These are phyloP conservation scores for Arachis hypogaea DNA, from an alignment of 306 rosid genomes.

Conservation along the genomic window DNA sequence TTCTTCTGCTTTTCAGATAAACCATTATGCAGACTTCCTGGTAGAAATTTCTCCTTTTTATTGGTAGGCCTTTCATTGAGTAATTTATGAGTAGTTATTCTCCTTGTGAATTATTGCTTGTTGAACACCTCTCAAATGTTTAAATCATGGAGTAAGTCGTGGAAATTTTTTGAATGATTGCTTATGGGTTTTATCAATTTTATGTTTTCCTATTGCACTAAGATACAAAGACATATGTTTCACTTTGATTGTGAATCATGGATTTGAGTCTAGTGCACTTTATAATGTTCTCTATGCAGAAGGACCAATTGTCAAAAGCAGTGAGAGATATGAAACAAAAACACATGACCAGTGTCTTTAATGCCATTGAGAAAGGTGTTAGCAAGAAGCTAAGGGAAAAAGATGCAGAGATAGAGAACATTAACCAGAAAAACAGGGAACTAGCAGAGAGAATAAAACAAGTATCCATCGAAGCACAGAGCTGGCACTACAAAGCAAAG, in stretches of 20 bases:
- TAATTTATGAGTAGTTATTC: conserved; percentile 7
- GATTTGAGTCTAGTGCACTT: not conserved
- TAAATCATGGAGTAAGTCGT: not conserved
- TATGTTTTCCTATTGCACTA: not conserved
- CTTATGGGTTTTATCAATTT: not conserved
- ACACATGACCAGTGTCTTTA: conserved; percentile 64
- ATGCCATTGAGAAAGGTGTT: conserved; percentile 73
- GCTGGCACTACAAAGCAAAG: conserved; percentile 82
- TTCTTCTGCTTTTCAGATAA: conserved; percentile 1
- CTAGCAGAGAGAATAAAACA: conserved; percentile 81
- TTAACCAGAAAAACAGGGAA: conserved; percentile 72
- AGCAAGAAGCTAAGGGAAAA: conserved; percentile 67
- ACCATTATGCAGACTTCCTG: conserved; percentile 8
- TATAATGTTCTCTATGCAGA: conserved; percentile 50
- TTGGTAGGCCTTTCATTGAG: conserved; percentile 4
- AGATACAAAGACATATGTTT: not conserved
- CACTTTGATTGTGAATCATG: conserved; percentile 25
- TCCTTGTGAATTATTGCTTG: conserved; percentile 8
- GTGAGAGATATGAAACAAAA: conserved; percentile 79
- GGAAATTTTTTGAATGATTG: conserved; percentile 3
- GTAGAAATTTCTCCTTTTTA: not conserved
- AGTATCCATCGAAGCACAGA: conserved; percentile 79
- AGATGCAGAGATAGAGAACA: conserved; percentile 74
- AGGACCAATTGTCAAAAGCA: conserved; percentile 76
- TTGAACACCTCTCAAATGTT: not conserved